Evolutionary conservation across 2,329 filamentous ascomycete species (phyloP).

Genomic region (Penicillium sp.): DNA sequence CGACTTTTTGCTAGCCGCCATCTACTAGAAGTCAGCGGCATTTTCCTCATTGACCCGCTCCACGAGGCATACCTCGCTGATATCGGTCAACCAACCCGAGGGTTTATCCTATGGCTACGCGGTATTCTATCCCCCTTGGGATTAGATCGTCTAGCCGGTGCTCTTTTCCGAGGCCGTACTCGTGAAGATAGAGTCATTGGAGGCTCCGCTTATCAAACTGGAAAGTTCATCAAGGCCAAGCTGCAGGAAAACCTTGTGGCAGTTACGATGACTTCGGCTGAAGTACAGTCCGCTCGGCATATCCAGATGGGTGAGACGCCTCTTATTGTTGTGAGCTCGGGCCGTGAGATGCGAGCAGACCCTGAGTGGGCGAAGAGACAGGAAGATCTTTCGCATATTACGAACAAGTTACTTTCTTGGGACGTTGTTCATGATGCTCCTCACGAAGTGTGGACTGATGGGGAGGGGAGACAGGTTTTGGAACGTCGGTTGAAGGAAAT

Average conservation of each 20-base stretch:
- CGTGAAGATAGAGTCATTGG: constrained; percentile 87
- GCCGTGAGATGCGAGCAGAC: constrained; percentile 69
- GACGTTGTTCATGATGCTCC: constrained; percentile 85
- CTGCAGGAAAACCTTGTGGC: constrained; percentile 93
- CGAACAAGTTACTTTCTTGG: constrained; percentile 79
- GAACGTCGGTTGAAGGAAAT: constrained; percentile 79
- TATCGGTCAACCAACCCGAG: constrained; percentile 70
- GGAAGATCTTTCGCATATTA: constrained; percentile 80
- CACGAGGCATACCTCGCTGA: constrained; percentile 82
- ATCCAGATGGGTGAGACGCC: constrained; percentile 80
- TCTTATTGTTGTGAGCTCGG: constrained; percentile 82
- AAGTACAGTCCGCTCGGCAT: constrained; percentile 76
- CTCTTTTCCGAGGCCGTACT: constrained; percentile 79
- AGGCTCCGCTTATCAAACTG: constrained; percentile 74
- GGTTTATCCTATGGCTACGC: constrained; percentile 84
- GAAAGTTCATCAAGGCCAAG: constrained; percentile 86
- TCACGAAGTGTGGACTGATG: constrained; percentile 82
- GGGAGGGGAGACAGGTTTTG: constrained; percentile 73
- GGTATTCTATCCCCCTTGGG: constrained; percentile 88
- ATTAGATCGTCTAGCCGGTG: constrained; percentile 77
- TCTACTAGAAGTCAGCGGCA: constrained; percentile 72
- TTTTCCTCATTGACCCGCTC: constrained; percentile 85
- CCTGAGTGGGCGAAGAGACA: constrained; percentile 82
- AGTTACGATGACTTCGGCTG: constrained; percentile 79
- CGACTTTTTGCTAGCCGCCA: constrained; percentile 90